phyloP scores from a whole-genome alignment of 1,284 basidiomycete species.

The Prillingera fragicola region DNA sequence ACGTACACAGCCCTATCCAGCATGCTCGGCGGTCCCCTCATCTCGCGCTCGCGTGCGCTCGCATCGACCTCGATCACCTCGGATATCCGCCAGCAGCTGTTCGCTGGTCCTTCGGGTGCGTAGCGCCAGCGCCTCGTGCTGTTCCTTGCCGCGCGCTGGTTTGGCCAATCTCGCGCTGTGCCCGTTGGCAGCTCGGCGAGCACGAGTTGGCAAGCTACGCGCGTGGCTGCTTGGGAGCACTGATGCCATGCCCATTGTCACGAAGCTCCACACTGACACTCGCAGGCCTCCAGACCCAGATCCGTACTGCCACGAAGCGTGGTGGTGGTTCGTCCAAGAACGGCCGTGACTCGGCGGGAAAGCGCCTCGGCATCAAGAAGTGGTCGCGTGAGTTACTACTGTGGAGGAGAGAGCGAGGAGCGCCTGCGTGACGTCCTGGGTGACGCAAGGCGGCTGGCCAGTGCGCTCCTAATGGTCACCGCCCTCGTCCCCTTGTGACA shows the following conservation, averaged over 20 bases:
- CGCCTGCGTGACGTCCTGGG: too few species aligned
- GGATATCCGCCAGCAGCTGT: conserved; percentile 31
- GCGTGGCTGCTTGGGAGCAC: too few species aligned
- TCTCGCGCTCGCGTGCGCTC: conserved; percentile 23
- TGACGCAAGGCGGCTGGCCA: too few species aligned
- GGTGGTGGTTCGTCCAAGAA: conserved; percentile 88
- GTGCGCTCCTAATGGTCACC: too few species aligned
- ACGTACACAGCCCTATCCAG: background rate
- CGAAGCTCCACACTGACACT: conserved; percentile 8
- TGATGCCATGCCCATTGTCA: too few species aligned
- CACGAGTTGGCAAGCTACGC: too few species aligned
- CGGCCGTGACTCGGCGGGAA: conserved; percentile 81
- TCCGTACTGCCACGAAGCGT: conserved; percentile 88
- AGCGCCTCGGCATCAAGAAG: conserved; percentile 86
- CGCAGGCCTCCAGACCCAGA: conserved; percentile 48
- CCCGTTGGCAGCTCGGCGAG: too few species aligned
- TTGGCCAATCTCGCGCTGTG: too few species aligned
- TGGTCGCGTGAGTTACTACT: conserved; percentile 75
- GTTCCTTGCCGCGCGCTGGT: too few species aligned
- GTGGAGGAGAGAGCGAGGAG: too few species aligned
- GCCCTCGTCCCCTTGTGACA: too few species aligned
- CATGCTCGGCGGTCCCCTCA: conserved; percentile 22
- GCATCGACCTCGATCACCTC: conserved; percentile 19
- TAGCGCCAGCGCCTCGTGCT: too few species aligned
- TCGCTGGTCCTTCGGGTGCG: conserved; percentile 38